Evolutionary conservation across 164 flowering plant species (phyloP), one percentile per base, ranked within the genome.

Genomic region (Annona cherimola): DNA sequence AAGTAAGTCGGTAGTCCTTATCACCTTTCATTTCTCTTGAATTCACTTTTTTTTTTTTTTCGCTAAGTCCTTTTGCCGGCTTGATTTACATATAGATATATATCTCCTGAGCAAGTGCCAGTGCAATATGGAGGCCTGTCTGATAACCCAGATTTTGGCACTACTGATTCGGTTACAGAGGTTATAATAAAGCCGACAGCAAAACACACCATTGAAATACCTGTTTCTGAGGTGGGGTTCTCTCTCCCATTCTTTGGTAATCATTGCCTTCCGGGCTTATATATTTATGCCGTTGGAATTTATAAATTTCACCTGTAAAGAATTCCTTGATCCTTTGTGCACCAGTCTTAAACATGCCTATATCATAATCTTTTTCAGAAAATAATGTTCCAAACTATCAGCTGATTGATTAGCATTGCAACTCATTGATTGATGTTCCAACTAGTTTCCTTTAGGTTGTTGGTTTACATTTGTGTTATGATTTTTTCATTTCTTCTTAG

Each of bases 31-130:
- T 20, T 50, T 50, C 14, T 50, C 14, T 8, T 50, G 57, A 16
- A 16, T 50, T 46, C 12, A 8, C 57, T 50, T 16, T 50, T 50
- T 16, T 1, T 43, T 66, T 19, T 7, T 46, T 41, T 68, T 9
- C 50, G 20, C n/a, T 26, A 9, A 19, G 26, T 40, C 3, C 8
- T 60, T 68, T 19, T n/a, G 57, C 35, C 14, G 57, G 57, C 14
- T 50, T 50, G 57, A 16, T 50, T 68, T 3, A n/a, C 50, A 41
- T 70, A 67, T 78, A 94, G 98, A 73, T 92, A 92, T 79, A 82
- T 90, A 74, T 81, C 96, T 41, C 97, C 98, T 45, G 97, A 90
- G 68, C 91, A 83, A 67, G 90, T 94, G 1, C 97, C 97, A 64
- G 86, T 88, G 74, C 86, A 86, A 45, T 90, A 84, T 69, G 97